A percentile compares a stretch with the other conserved stretches of the same genome.
Conservation (phyloP, 352 stramenopile genomes). For the Globisporangium nunn region DNA sequence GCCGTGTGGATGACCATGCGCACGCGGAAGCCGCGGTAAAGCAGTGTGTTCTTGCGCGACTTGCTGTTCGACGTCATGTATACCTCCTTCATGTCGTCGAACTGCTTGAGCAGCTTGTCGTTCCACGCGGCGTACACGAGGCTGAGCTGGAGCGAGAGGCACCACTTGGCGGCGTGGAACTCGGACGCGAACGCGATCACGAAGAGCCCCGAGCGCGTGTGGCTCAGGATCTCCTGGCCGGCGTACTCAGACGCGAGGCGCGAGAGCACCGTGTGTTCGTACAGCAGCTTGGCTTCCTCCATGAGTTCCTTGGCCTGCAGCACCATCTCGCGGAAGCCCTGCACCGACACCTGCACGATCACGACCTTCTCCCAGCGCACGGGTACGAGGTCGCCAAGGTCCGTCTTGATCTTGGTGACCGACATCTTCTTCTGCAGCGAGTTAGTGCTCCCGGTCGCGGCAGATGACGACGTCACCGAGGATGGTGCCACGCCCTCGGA, state of each 20-base stretch:
- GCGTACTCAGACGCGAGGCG: conserved; percentile 78
- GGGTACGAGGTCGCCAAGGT: conserved; percentile 62
- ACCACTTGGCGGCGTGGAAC: conserved; percentile 86
- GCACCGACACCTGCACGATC: conserved; percentile 79
- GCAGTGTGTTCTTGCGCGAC: conserved; percentile 67
- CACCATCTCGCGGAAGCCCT: conserved; percentile 77
- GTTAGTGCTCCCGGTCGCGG: conserved; percentile 1
- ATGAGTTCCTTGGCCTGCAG: conserved; percentile 72
- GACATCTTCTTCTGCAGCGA: conserved; percentile 42
- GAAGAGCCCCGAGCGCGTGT: conserved; percentile 68
- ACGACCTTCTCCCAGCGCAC: conserved; percentile 81
- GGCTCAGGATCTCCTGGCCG: conserved; percentile 74
- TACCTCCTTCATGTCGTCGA: conserved; percentile 76
- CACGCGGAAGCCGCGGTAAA: conserved; percentile 81
- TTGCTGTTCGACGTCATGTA: conserved; percentile 44
- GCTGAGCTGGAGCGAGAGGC: conserved; percentile 76
- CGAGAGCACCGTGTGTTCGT: conserved; percentile 83
- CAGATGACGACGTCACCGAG: conserved; percentile 1
- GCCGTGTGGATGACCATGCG: conserved; percentile 83
- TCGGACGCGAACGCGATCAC: conserved; percentile 81
- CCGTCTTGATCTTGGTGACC: conserved; percentile 70
- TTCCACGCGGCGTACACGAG: conserved; percentile 85
- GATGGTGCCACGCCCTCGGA: conserved; percentile 5
- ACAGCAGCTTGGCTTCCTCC: conserved; percentile 81
- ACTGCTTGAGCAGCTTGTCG: conserved; percentile 80